phyloP scores from a whole-genome alignment of 257 asterid genomes.

The Fraxinus quadrangulata region DNA sequence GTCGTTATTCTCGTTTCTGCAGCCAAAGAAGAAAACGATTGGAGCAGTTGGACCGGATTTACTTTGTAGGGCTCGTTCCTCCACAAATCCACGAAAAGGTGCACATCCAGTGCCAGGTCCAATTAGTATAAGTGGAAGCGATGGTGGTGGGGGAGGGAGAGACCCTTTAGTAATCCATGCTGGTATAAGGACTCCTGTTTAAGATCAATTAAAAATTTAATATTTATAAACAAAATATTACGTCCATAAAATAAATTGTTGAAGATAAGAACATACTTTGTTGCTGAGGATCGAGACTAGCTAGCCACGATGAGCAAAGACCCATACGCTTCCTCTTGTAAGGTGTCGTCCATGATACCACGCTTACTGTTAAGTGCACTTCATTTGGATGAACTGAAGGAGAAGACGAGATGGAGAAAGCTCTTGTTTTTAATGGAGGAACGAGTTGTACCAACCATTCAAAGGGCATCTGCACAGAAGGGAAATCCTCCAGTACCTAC shows the following conservation, averaged over 20 bases:
- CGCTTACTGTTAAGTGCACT: slow-evolving; percentile 79
- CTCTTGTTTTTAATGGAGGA: slow-evolving; percentile 80
- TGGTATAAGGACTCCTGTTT: slow-evolving; percentile 65
- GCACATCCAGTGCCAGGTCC: slow-evolving; percentile 99
- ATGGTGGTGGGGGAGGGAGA: slow-evolving; percentile 77
- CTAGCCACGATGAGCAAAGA: slow-evolving; percentile 96
- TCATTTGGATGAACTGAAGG: slow-evolving; percentile 77
- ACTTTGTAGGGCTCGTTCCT: slow-evolving; percentile 78
- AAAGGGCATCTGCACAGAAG: slow-evolving; percentile 87
- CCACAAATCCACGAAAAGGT: slow-evolving; percentile 86
- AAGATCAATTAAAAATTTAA: slow-evolving; percentile 14
- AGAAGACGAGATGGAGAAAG: slow-evolving; percentile 90
- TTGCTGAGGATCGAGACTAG: slow-evolving; percentile 75
- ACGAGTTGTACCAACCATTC: slow-evolving; percentile 95
- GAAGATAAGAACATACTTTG: slow-evolving; percentile 42
- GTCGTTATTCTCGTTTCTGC: slow-evolving; percentile 73
- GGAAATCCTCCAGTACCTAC: slow-evolving; percentile 89
- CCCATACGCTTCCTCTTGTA: slow-evolving; percentile 81
- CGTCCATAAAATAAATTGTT: neutral
- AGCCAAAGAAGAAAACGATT: slow-evolving; percentile 79
- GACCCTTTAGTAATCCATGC: slow-evolving; percentile 85
- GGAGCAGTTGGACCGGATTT: slow-evolving; percentile 70
- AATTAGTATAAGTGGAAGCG: slow-evolving; percentile 80
- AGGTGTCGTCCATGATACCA: slow-evolving; percentile 89
- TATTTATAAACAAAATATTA: slow-evolving; percentile 10